A percentile compares a stretch with the other conserved stretches of the same genome.
Conservation (phyloP, 352 stramenopile species). For the Globisporangium sylvaticum region DNA sequence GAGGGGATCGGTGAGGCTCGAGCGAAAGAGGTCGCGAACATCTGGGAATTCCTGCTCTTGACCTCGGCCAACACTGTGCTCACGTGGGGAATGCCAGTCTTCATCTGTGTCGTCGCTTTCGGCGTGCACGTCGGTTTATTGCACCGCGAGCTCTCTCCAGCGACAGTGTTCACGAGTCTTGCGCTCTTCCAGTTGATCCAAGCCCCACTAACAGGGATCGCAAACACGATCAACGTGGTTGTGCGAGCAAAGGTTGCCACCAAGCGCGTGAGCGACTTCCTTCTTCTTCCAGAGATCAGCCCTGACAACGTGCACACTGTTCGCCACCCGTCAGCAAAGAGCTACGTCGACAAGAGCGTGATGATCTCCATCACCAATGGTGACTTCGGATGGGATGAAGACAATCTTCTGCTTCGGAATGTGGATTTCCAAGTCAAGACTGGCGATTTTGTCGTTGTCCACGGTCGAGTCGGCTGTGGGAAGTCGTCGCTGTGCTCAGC, state of each 20-base stretch:
- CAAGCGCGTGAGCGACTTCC: slow-evolving; percentile 16
- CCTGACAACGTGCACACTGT: slow-evolving; percentile 13
- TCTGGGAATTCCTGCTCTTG: slow-evolving; percentile 31
- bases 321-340: slow-evolving; percentile 8
- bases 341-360: slow-evolving; percentile 18
- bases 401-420: slow-evolving; percentile 27
- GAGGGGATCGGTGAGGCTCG: slow-evolving; percentile 41
- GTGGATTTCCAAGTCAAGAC: slow-evolving; percentile 34
- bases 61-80: slow-evolving; percentile 32
- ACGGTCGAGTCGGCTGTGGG: slow-evolving; percentile 88
- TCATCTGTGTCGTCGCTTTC: slow-evolving; percentile 45
- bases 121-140: slow-evolving; percentile 36
- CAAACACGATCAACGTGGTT: neutral
- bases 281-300: slow-evolving; percentile 44
- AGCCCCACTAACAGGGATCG: slow-evolving; percentile 21
- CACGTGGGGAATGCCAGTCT: slow-evolving; percentile 43
- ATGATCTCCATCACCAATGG: slow-evolving; percentile 30
- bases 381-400: slow-evolving; percentile 26
- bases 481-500: slow-evolving; percentile 90
- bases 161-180: slow-evolving; percentile 62
- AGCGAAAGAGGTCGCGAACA: slow-evolving; percentile 19
- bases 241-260: neutral
- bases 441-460: slow-evolving; percentile 86
- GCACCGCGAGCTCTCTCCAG: slow-evolving; percentile 84
- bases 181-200: slow-evolving; percentile 80